A percentile compares a stretch with the other conserved stretches of the same genome.
Conservation (phyloP, 805 yeast species). For the Isabelozyma rhagii region DNA sequence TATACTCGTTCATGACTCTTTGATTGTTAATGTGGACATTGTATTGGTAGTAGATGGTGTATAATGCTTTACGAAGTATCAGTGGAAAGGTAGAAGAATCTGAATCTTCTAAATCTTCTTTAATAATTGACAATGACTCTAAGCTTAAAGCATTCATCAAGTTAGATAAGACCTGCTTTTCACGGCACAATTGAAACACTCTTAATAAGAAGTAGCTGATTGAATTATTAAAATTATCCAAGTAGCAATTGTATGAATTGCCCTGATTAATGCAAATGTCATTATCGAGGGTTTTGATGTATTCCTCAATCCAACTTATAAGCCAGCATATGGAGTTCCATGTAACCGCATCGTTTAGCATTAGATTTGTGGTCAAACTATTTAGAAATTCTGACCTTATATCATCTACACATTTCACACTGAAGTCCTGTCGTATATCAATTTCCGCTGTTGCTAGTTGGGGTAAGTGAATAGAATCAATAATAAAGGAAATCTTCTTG, state of each 20-base stretch:
- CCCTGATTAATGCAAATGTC: neutral
- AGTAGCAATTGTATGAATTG: neutral
- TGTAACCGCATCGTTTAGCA: constrained; percentile 18
- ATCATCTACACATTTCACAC: constrained; percentile 11
- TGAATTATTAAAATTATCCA: constrained; percentile 9
- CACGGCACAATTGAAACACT: constrained; percentile 19
- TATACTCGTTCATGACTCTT: constrained; percentile 3
- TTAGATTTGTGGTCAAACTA: constrained; percentile 26
- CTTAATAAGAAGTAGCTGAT: constrained; percentile 21
- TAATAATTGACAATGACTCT: constrained; percentile 5
- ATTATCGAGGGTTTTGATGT: constrained; percentile 4
- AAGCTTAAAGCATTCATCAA: constrained; percentile 18
- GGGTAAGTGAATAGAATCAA: constrained; percentile 6
- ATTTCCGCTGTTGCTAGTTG: neutral
- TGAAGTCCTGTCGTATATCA: constrained; percentile 3
- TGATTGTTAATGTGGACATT: constrained; percentile 4
- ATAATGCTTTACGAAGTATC: constrained; percentile 15
- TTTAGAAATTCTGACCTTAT: constrained; percentile 29
- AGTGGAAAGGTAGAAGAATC: constrained; percentile 9
- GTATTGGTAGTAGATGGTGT: constrained; percentile 18
- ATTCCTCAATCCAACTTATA: constrained; percentile 22
- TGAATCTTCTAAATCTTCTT: neutral
- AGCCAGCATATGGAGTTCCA: constrained; percentile 25
- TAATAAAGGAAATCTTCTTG: constrained; percentile 29
- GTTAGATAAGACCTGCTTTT: constrained; percentile 12